Percentiles rank a stretch among this genome's conserved stretches.
phyloP scores from a whole-genome alignment of 2,329 filamentous ascomycete genomes.

The Botrytis pseudocinerea region DNA sequence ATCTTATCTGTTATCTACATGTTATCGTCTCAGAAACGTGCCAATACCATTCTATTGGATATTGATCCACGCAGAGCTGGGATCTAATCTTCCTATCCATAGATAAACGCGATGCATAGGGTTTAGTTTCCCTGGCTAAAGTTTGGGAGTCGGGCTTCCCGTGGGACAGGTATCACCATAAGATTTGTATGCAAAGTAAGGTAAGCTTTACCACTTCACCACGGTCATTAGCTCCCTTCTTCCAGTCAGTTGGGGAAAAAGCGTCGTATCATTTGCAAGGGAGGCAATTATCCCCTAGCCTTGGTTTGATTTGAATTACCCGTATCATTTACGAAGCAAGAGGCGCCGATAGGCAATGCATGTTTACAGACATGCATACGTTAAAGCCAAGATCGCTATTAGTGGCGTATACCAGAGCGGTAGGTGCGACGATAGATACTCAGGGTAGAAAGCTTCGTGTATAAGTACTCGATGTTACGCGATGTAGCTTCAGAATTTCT shows the following conservation, averaged over 20 bases:
- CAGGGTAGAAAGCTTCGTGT: background rate
- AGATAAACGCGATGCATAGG: conserved; percentile 13
- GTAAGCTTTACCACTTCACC: conserved; percentile 1
- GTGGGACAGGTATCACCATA: background rate
- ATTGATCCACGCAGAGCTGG: background rate
- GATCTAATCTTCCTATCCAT: background rate
- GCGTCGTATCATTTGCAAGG: background rate
- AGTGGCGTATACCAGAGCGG: conserved; percentile 1
- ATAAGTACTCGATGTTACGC: conserved; percentile 16
- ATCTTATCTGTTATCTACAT: conserved; percentile 6
- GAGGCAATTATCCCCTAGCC: background rate
- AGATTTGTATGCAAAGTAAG: background rate
- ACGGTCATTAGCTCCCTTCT: background rate
- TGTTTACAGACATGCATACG: background rate
- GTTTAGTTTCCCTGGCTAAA: conserved; percentile 1
- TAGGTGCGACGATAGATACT: conserved; percentile 5
- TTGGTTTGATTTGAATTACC: conserved; percentile 2
- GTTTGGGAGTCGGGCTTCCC: background rate
- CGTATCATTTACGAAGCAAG: conserved; percentile 14
- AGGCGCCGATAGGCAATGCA: background rate
- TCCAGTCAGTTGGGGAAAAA: background rate
- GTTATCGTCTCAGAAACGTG: conserved; percentile 7
- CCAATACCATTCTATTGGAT: background rate
- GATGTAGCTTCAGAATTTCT: background rate
- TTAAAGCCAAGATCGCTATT: background rate